Conservation (phyloP, 1,284 basidiomycete species). For the Ustilago xerochloae region DNA sequence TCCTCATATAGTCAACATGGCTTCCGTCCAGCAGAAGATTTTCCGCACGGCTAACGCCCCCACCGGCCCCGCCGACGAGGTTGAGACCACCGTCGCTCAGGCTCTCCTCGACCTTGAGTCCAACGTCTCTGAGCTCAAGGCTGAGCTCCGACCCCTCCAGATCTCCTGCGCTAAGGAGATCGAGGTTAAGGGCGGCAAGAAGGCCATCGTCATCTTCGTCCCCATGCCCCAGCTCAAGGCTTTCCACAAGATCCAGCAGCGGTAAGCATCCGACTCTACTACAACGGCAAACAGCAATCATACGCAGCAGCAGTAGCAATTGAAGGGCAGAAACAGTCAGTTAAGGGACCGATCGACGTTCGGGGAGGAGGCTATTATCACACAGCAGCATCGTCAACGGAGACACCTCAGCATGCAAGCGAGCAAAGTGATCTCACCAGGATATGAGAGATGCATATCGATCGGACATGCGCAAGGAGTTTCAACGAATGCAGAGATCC, state of each 20-base stretch:
- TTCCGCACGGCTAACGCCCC: conserved; percentile 93
- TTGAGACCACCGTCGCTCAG: conserved; percentile 91
- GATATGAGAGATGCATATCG: too few species aligned
- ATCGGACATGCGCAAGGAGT: too few species aligned
- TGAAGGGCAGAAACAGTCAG: not conserved
- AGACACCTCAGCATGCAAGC: too few species aligned
- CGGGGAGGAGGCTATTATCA: too few species aligned
- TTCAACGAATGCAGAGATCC: too few species aligned
- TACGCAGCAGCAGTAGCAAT: not conserved
- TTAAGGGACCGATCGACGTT: not conserved
- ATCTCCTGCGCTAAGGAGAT: conserved; percentile 98
- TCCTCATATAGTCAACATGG: conserved; percentile 57
- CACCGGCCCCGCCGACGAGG: conserved; percentile 86
- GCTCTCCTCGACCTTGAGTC: conserved; percentile 97
- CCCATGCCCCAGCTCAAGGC: conserved; percentile 98
- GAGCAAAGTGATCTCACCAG: too few species aligned
- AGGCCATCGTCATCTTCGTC: conserved; percentile 98
- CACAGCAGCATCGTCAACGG: too few species aligned
- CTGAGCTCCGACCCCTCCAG: conserved; percentile 91
- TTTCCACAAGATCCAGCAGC: conserved; percentile 97
- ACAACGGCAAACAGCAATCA: conserved; percentile 9
- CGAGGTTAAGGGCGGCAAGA: conserved; percentile 95
- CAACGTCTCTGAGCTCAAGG: conserved; percentile 97
- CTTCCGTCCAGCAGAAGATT: conserved; percentile 77
- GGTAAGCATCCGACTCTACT: conserved; percentile 75